A percentile compares a stretch with the other conserved stretches of the same genome.
These are phyloP conservation scores for Cladosporium sp. DNA, from an alignment of 2,329 filamentous ascomycete species.

Conservation along the genomic window DNA sequence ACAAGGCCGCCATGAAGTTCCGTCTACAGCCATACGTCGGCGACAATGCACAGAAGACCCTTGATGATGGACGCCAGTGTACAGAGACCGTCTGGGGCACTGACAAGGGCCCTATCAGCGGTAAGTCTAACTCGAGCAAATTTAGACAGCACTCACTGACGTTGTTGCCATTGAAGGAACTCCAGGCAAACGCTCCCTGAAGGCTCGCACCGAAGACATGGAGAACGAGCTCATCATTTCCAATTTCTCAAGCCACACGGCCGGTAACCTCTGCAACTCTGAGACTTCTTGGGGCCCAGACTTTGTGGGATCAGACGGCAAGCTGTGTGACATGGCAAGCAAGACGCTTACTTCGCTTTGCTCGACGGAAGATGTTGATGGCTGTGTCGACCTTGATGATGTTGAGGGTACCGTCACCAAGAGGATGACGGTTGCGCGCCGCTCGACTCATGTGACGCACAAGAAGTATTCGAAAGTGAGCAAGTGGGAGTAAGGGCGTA, in stretches of 20 bases:
- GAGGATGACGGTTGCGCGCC: background rate
- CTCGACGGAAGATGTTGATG: background rate
- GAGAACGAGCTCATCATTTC: background rate
- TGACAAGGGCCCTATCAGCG: background rate
- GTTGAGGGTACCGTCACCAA: background rate
- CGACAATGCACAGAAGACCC: background rate
- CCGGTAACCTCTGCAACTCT: background rate
- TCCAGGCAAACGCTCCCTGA: background rate
- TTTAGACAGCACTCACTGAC: background rate
- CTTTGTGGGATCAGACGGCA: background rate
- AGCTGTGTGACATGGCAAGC: background rate
- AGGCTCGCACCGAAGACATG: background rate
- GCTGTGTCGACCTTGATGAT: background rate
- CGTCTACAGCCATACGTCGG: background rate
- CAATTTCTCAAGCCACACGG: background rate
- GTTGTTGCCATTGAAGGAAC: background rate
- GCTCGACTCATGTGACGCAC: background rate
- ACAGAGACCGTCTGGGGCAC: background rate
- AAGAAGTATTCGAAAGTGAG: background rate
- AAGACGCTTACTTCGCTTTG: conserved; percentile 2
- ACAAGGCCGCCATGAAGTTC: background rate
- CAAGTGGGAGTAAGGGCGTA: too few relatives aligned
- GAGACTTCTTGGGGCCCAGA: conserved; percentile 5
- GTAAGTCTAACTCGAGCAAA: background rate
- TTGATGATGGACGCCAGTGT: background rate